phyloP scores from a whole-genome alignment of 116 monocot genomes.

The Papilionanthe hybrid region DNA sequence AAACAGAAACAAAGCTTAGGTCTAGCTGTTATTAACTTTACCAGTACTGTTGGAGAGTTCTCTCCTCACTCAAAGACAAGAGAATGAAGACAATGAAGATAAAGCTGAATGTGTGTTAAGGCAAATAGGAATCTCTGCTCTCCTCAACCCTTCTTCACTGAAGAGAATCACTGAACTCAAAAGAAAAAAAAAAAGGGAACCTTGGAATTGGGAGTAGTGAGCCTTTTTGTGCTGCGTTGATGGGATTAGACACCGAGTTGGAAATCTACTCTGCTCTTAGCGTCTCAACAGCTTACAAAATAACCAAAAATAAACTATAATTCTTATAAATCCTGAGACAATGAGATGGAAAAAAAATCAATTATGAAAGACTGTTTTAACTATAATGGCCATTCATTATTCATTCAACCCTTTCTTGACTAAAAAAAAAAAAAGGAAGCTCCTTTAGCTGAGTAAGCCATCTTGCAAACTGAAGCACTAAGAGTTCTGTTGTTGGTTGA shows the following conservation, averaged over 20 bases:
- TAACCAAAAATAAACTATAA: neutral
- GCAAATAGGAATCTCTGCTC: conserved; percentile 8
- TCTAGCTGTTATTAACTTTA: neutral
- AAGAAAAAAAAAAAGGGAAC: neutral
- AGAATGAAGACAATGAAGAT: neutral
- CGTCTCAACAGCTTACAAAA: neutral
- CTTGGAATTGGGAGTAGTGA: neutral
- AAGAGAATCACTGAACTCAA: neutral
- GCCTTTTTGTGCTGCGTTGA: conserved; percentile 5
- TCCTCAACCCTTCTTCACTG: conserved; percentile 1
- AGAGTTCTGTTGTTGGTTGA: no score
- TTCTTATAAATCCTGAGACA: neutral
- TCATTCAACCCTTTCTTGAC: no score
- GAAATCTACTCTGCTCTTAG: neutral
- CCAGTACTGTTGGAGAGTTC: conserved; percentile 3
- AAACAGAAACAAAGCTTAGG: neutral
- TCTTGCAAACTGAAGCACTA: neutral
- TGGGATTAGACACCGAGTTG: conserved; percentile 2
- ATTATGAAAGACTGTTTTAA: neutral
- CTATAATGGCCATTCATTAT: neutral
- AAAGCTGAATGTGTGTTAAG: neutral
- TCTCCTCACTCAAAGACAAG: neutral
- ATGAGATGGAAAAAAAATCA: neutral
- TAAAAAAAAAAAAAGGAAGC: no score
- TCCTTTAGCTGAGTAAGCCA: neutral